Evolutionary conservation across 2,329 filamentous ascomycete species (phyloP).

Genomic region (Simplicillium aogashimaense): DNA sequence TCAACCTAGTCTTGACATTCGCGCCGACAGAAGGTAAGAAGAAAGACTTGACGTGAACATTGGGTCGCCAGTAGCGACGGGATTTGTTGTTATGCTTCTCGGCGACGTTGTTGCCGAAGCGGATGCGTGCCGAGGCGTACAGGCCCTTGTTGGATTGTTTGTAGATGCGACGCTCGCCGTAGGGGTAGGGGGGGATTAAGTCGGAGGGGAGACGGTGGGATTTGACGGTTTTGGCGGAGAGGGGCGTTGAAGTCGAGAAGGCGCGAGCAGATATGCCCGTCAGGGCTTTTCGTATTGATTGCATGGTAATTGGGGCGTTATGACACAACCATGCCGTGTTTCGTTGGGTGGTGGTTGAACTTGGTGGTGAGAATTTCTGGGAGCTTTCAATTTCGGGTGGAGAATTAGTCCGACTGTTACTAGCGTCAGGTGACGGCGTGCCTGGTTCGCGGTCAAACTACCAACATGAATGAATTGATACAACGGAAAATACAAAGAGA

Average conservation of each 20-base stretch:
- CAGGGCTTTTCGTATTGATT: too few species aligned
- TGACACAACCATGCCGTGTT: too few species aligned
- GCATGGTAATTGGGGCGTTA: too few species aligned
- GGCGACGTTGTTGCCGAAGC: conserved; percentile 72
- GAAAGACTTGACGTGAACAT: conserved; percentile 59
- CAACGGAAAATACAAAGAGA: too few species aligned
- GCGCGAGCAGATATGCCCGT: conserved; percentile 3
- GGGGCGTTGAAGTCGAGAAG: conserved; percentile 26
- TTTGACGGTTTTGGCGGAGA: conserved; percentile 29
- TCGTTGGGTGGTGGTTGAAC: too few species aligned
- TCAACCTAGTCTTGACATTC: conserved; percentile 58
- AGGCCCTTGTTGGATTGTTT: conserved; percentile 73
- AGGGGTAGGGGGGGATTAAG: conserved; percentile 59
- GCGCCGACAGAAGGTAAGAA: conserved; percentile 53
- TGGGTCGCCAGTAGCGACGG: conserved; percentile 64
- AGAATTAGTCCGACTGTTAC: neutral
- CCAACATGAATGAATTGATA: too few species aligned
- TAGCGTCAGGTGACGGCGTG: neutral
- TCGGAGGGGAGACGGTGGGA: conserved; percentile 33
- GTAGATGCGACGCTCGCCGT: conserved; percentile 59
- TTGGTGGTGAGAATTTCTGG: neutral
- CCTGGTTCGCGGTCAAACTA: too few species aligned
- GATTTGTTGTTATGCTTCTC: conserved; percentile 60
- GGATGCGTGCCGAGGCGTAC: conserved; percentile 61
- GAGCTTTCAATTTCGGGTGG: neutral